A percentile compares a stretch with the other conserved stretches of the same genome.
phyloP scores from a whole-genome alignment of 139 green algal species.

The Raphidocelis subcapitata region DNA sequence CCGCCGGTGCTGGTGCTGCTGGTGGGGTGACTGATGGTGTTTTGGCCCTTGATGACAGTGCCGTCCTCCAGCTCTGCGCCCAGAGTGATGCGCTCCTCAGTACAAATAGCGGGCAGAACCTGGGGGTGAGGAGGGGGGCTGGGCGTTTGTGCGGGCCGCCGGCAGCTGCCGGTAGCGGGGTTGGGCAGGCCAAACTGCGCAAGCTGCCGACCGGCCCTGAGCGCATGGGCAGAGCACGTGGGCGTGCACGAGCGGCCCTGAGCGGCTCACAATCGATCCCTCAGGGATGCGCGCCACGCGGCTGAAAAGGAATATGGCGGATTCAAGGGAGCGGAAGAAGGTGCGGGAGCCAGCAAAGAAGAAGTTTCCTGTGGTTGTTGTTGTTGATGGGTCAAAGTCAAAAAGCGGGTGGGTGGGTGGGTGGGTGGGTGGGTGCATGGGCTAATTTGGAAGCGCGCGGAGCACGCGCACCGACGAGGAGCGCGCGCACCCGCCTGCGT shows the following conservation, averaged over 20 bases:
- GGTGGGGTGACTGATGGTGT: constrained; percentile 94
- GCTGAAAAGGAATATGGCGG: constrained; percentile 96
- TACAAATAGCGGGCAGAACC: constrained; percentile 92
- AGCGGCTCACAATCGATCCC: constrained; percentile 28
- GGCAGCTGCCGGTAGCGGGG: constrained; percentile 65
- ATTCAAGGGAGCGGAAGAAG: constrained; percentile 97
- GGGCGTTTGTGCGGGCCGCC: not conserved
- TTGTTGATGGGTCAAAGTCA: too few species aligned
- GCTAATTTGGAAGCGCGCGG: too few species aligned
- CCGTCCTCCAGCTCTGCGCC: constrained; percentile 92
- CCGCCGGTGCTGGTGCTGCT: not conserved
- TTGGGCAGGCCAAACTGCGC: too few species aligned
- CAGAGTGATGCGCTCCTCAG: constrained; percentile 93
- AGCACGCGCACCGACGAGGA: too few species aligned
- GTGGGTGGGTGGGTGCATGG: too few species aligned
- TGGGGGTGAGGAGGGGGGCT: not conserved
- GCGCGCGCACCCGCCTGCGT: too few species aligned
- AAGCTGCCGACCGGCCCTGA: not conserved
- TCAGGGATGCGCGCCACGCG: constrained; percentile 46
- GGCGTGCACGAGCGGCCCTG: not conserved
- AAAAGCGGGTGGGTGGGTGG: too few species aligned
- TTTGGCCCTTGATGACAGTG: constrained; percentile 89
- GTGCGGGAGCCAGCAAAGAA: constrained; percentile 97
- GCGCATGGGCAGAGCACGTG: too few species aligned
- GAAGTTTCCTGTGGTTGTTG: constrained; percentile 99